phyloP scores from a whole-genome alignment of 106 monocot species.

The Phalaenopsis equestris region DNA sequence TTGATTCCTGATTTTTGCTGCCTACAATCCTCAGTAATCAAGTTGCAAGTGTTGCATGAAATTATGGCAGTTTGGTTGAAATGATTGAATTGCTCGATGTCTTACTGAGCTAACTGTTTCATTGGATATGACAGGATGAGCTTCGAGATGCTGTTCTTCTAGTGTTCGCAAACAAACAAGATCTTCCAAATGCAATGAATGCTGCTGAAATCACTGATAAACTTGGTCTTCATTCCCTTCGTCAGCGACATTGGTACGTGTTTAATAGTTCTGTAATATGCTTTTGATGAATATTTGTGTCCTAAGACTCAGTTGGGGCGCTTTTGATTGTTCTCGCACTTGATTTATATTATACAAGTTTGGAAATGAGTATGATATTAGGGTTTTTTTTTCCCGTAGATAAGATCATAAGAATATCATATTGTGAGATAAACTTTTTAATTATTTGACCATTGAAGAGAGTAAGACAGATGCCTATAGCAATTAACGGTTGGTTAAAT shows the following conservation, averaged over 20 bases:
- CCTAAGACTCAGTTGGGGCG: neutral
- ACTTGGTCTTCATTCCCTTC: constrained; percentile 72
- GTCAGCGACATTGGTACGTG: constrained; percentile 76
- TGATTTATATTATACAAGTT: neutral
- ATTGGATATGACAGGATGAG: constrained; percentile 46
- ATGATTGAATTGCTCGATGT: neutral
- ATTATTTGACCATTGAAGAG: neutral
- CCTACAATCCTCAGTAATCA: too few relatives aligned
- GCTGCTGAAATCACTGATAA: constrained; percentile 91
- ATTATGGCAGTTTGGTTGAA: neutral
- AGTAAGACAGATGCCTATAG: neutral
- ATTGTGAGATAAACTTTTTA: neutral
- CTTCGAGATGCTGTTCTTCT: constrained; percentile 73
- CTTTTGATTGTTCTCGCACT: neutral
- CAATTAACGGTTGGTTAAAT: neutral
- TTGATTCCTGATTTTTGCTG: too few relatives aligned
- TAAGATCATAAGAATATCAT: neutral
- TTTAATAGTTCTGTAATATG: neutral
- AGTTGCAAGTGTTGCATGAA: too few relatives aligned
- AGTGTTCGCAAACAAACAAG: constrained; percentile 91
- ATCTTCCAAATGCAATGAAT: constrained; percentile 91
- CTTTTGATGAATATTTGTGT: neutral
- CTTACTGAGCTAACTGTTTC: neutral
- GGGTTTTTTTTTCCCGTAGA: neutral
- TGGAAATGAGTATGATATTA: neutral